Evolutionary conservation across 1,139 yeast genomes (phyloP), one percentile per base, ranked within the genome.

Genomic region (Taphrina pruni): DNA sequence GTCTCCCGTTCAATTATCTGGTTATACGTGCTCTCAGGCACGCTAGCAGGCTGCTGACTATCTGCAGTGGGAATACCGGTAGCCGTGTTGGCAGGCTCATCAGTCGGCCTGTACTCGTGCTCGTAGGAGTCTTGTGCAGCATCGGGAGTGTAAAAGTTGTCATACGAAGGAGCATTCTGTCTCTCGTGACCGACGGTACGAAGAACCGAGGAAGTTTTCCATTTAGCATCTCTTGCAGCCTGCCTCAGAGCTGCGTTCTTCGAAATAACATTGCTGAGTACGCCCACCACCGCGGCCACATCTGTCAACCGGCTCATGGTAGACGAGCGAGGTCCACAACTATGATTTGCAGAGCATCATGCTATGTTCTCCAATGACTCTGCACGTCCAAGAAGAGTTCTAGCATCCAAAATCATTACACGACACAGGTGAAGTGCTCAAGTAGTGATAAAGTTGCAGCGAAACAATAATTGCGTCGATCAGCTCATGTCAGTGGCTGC

Each of bases 271-370:
- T 64, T 45, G 46, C 61, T 54, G 17, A 46, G 35, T 11, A 64
- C 67, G 11, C 17, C 35, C 14, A 64, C 12, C 21, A 64, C 56
- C 3, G 61, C 61, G n/a, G 67, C 60, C 26, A 39, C 56, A 20
- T 64, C 67, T 32, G 61, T 64, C 46, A 64, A 20, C 2, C 67
- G 60, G n/a, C 61, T 45, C 67, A 64, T 64, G 51, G 20, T 20
- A 45, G 32, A 26, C 32, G 32, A 26, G 4, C 32, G 1, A 26
- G 4, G 32, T 26, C 32, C 4, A 26, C 32, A 26, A 26, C 4
- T 26, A 26, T 26, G 32, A 4, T 26, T 1, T 4, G 32, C 4
- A 26, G 32, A 26, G 32, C 32, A 26, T 26, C 32, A 26, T 26
- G 1, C 32, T n/a, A n/a, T n/a, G 4, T 2, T 4, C 32, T 26